Percentiles rank a stretch among this genome's conserved stretches.
These are phyloP conservation scores for Sphagnum contortum DNA, from an alignment of 225 moss, liverwort and hornwort species.

Conservation along the genomic window DNA sequence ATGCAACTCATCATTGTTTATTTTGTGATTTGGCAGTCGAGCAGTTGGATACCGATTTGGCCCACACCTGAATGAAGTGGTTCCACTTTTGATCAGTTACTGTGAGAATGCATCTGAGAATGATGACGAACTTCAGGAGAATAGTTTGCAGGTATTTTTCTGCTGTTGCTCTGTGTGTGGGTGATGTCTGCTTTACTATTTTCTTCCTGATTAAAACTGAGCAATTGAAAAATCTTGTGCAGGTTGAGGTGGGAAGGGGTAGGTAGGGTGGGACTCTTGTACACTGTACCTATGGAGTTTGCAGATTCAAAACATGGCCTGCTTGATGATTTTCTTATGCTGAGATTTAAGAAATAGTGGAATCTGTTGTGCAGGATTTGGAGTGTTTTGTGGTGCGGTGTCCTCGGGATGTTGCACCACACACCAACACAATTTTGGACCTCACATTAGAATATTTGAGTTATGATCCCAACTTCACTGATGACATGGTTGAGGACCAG, in stretches of 20 bases:
- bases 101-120: conserved; percentile 98
- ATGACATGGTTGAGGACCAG: conserved; percentile 98
- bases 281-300: no score
- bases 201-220: no score
- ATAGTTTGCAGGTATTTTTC: conserved; percentile 84
- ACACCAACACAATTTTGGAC: conserved; percentile 75
- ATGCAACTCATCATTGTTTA: no score
- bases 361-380: conserved; percentile 40
- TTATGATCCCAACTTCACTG: conserved; percentile 99
- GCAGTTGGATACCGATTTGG: conserved; percentile 98
- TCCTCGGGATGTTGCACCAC: conserved; percentile 90
- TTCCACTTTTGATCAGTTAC: conserved; percentile 88
- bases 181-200: no score
- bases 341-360: no score
- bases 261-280: neutral
- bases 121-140: conserved; percentile 94
- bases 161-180: neutral
- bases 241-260: neutral
- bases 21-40: conserved; percentile 40
- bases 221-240: no score
- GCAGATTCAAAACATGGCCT: no score
- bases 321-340: no score
- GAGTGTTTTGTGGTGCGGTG: conserved; percentile 96
- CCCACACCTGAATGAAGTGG: conserved; percentile 88
- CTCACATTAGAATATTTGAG: conserved; percentile 90